Evolutionary conservation across 2,329 filamentous ascomycete genomes (phyloP), one percentile per base, ranked within the genome.

Genomic region (Trichoderma semiorbis): DNA sequence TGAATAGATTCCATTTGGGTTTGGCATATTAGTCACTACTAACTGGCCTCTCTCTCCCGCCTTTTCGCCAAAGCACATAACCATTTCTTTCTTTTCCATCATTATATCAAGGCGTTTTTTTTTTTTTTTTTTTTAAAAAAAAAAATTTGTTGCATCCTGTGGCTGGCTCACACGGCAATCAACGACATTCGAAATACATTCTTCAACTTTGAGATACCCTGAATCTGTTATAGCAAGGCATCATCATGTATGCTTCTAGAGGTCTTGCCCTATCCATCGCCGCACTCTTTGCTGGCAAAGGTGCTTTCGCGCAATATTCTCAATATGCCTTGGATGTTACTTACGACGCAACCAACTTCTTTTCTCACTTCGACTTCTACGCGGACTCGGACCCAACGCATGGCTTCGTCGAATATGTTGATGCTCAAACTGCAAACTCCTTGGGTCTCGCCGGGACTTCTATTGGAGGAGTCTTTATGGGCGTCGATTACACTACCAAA

Each of bases 341-440:
- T 57, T 89, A 83, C 79, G 83, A 88, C 78, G 71, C 78, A 7
- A 81, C 78, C 77, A 89, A 89, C 82, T 90, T 89, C 80, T 89
- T 89, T 79, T 75, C 83, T 24, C 79, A 81, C 66, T 89, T 89
- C 76, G 82, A 84, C 71, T 90, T 91, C 81, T 90, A 86, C 80
- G 83, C 79, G 67, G 81, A 79, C 4, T 72, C 81, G 0, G 93
- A 96, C 77, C 93, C 93, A 0, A 96, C 93, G 2, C 76, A 90
- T 74, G 93, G 93, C 36, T 93, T 90, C 76, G 93, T 96, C 75
- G 82, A 88, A 73, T 96, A 94, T 77, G 86, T 90, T 69, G 83
- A 88, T 74, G 84, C 86, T 65, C 72, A 79, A n/a, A 87, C 85
- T 2, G 92, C 93, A 70, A 86, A 87, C 72, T 77, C 79, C n/a